Evolutionary conservation across 1,284 basidiomycete genomes (phyloP), one percentile per base, ranked within the genome.

Genomic region (Schizophyllum amplum): DNA sequence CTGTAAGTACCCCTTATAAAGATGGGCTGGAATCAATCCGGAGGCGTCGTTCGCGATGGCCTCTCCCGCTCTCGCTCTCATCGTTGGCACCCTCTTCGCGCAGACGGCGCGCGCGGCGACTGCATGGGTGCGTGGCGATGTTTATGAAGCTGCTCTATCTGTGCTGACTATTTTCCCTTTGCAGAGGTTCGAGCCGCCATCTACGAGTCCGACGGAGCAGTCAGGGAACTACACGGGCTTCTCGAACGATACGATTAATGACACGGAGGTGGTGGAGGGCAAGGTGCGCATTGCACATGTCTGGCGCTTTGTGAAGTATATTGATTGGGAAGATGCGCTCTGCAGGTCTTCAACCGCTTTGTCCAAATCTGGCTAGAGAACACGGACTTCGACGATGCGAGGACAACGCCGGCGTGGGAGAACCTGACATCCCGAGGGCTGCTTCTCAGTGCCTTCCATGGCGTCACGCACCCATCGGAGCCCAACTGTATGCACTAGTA

Each of bases 391-490:
- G 55, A 42, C 22, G 51, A 51, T 24, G 26, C 73, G 0, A 64
- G 66, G 0, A 64, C 69, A 6, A 68, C 71, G 25, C 52, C 70
- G 1, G 69, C 69, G 11, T 84, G 88, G 68, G 68, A 72, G 55
- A 66, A 69, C 52, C 71, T 88, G 46, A 75, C 80, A 13, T 65
- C 72, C 53, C 69, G 83, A 62, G 83, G 83, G 15, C 70, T 87
- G 57, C 64, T 75, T 2, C 71, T 87, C 47, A 72, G 72, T 26
- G 70, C 75, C 51, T 85, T 77, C 68, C 80, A 81, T 60, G 81
- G 71, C 0, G 61, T 86, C 24, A 86, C 86, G 1, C 84, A 86
- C 63, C 75, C 83, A 7, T 84, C 82, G 0, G 78, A 87, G 67
- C 84, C 85, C 20, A 84, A 87, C 63, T 86, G 55, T 59, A 67